Evolutionary conservation across 2,329 filamentous ascomycete species (phyloP).

Genomic region (Botrytis sinoallii): DNA sequence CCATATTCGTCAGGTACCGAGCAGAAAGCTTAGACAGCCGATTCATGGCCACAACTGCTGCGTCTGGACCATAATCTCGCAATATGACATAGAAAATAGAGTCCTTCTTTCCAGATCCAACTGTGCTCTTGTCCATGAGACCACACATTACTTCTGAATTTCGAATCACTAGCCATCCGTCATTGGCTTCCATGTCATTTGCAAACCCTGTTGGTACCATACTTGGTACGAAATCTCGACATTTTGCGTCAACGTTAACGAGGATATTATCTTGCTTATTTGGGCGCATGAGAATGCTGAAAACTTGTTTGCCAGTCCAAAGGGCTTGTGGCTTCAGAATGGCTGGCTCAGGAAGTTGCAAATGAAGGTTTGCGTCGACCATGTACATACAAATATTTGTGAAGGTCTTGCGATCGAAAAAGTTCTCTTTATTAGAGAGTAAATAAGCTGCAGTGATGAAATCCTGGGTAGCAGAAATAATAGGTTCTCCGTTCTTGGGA

Average conservation of each 20-base stretch:
- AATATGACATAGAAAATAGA: conserved; percentile 97
- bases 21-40: conserved; percentile 87
- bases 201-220: conserved; percentile 31
- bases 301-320: conserved; percentile 97
- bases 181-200: conserved; percentile 75
- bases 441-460: conserved; percentile 96
- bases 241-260: conserved; percentile 91
- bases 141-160: conserved; percentile 98
- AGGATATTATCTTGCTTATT: conserved; percentile 79
- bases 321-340: conserved; percentile 80
- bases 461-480: conserved; percentile 98
- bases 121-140: conserved; percentile 94
- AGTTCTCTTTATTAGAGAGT: conserved; percentile 86
- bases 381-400: conserved; percentile 90
- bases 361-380: conserved; percentile 73
- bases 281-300: conserved; percentile 85
- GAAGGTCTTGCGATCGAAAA: conserved; percentile 86
- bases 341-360: conserved; percentile 84
- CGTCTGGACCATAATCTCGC: conserved; percentile 87
- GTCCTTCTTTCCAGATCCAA: conserved; percentile 97
- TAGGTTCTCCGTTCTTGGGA: conserved; percentile 95
- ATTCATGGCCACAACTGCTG: conserved; percentile 90
- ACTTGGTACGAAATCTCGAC: conserved; percentile 71
- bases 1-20: conserved; percentile 80
- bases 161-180: conserved; percentile 86